A percentile compares a stretch with the other conserved stretches of the same genome.
Evolutionary conservation across 306 rosid species (phyloP).

Genomic region (Vachellia collinsii): DNA sequence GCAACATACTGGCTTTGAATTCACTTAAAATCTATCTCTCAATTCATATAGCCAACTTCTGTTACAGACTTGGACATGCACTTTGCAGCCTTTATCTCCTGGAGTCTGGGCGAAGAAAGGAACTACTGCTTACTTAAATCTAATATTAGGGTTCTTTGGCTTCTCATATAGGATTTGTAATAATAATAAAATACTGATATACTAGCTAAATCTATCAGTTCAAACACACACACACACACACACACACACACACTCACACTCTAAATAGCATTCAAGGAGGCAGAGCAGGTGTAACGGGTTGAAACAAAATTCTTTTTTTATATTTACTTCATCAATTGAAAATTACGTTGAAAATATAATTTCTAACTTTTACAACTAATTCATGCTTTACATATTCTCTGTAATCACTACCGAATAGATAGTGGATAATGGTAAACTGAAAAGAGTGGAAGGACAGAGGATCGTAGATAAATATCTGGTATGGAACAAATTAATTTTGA

Average conservation of each 20-base stretch:
- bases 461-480: not conserved
- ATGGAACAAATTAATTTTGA: not conserved
- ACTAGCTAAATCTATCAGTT: not conserved
- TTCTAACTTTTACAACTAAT: too few relatives aligned
- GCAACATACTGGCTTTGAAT: not conserved
- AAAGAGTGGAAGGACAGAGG: not conserved
- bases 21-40: not conserved
- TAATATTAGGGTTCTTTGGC: too few relatives aligned
- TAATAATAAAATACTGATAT: not conserved
- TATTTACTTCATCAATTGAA: too few relatives aligned
- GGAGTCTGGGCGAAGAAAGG: not conserved
- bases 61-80: not conserved
- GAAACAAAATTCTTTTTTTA: too few relatives aligned
- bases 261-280: not conserved
- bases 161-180: not conserved
- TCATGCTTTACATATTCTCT: not conserved
- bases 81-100: too few relatives aligned
- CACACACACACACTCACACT: too few relatives aligned
- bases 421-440: not conserved
- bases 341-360: too few relatives aligned
- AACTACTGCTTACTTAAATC: not conserved
- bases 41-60: not conserved
- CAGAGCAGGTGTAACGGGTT: not conserved
- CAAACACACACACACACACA: too few relatives aligned
- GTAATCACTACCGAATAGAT: not conserved